These are phyloP conservation scores for Schizopora paradoxa DNA, from an alignment of 1,284 basidiomycete species.

Conservation along the genomic window DNA sequence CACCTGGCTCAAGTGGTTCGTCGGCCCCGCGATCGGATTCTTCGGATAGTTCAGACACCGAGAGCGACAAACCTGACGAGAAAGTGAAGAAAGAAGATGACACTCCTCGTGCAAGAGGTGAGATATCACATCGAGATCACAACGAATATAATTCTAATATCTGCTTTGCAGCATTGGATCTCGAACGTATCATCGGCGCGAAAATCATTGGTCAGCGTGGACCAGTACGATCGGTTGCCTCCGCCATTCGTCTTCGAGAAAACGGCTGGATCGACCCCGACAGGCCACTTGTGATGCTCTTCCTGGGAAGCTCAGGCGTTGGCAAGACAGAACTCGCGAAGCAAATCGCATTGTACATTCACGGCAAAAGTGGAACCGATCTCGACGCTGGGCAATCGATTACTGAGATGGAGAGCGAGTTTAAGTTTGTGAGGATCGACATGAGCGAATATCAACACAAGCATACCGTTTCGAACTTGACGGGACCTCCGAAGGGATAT, in stretches of 20 bases:
- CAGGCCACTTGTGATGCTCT: slow-evolving; percentile 13
- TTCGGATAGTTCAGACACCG: too few relatives aligned
- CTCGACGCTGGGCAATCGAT: slow-evolving; percentile 2
- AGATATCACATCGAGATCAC: too few relatives aligned
- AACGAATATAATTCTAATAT: too few relatives aligned
- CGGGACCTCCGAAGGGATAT: slow-evolving; percentile 13
- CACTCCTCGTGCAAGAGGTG: too few relatives aligned
- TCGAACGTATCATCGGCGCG: slow-evolving; percentile 1
- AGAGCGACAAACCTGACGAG: background rate
- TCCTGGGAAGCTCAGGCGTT: slow-evolving; percentile 15
- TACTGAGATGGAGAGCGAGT: slow-evolving; percentile 7
- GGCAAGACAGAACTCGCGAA: slow-evolving; percentile 15
- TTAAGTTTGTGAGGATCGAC: slow-evolving; percentile 11
- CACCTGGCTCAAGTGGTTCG: too few relatives aligned
- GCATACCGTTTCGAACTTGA: slow-evolving; percentile 11
- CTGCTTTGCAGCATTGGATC: too few relatives aligned
- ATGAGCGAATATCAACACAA: slow-evolving; percentile 12
- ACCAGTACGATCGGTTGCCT: slow-evolving; percentile 8
- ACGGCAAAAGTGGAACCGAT: slow-evolving; percentile 2
- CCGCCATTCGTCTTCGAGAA: slow-evolving; percentile 9
- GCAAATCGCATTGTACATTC: slow-evolving; percentile 7
- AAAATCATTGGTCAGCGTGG: slow-evolving; percentile 14
- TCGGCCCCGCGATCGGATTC: too few relatives aligned
- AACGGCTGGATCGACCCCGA: slow-evolving; percentile 13
- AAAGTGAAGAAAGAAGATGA: background rate